Conservation (phyloP, 139 green algal genomes). For the Monoraphidium neglectum region DNA sequence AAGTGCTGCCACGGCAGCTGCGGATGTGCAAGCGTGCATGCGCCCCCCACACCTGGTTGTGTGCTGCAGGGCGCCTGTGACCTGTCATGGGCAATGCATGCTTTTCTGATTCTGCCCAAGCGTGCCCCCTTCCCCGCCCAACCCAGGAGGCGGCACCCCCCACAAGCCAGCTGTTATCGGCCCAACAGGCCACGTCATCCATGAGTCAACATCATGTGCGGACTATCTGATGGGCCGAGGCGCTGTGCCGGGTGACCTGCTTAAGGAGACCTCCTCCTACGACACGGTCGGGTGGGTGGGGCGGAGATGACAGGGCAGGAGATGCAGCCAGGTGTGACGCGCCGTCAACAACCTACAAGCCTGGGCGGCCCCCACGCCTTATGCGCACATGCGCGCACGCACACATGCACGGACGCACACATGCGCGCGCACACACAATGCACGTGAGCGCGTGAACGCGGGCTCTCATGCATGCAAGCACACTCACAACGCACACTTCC, state of each 20-base stretch:
- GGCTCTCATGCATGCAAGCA: too few relatives aligned
- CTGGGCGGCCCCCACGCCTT: too few relatives aligned
- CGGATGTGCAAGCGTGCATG: not conserved
- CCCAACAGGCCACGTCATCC: constrained; percentile 60
- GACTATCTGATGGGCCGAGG: constrained; percentile 58
- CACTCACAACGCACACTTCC: too few relatives aligned
- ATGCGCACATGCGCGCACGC: too few relatives aligned
- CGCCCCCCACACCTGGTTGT: too few relatives aligned
- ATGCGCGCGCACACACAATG: too few relatives aligned
- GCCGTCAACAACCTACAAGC: too few relatives aligned
- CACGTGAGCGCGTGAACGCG: too few relatives aligned
- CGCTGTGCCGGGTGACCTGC: constrained; percentile 2
- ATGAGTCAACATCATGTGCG: constrained; percentile 73
- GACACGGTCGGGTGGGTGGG: constrained; percentile 73
- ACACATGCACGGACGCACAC: too few relatives aligned
- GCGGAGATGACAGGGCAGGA: not conserved
- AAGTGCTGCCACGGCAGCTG: too few relatives aligned
- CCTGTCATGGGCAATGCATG: not conserved
- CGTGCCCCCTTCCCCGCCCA: not conserved
- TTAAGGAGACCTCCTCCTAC: constrained; percentile 72
- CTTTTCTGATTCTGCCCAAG: not conserved
- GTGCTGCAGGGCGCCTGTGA: too few relatives aligned
- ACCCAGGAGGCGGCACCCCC: constrained; percentile 73
- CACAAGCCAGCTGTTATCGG: constrained; percentile 77
- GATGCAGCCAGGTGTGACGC: not conserved